Base-by-base conservation (phyloP, 106 monocot species). In the Posidonia australis region DNA sequence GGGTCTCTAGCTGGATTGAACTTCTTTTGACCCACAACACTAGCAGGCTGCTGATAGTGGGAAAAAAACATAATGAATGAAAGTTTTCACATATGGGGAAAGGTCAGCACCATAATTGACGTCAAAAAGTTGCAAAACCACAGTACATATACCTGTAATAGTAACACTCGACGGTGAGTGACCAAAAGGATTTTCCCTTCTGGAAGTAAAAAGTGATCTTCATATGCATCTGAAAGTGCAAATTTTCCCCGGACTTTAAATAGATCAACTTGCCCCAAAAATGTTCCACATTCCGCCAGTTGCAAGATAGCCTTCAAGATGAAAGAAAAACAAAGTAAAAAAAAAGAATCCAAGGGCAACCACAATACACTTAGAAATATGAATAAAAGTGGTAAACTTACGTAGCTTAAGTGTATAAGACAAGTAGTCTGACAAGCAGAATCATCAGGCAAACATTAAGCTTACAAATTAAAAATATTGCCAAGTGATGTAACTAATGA, bases 241-340 rank as follows among this genome's bases (percentile, higher is more conserved):
- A 98, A 90, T 51, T 98, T 98, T 46, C 96, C 90, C 51, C 96
- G 60, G 11, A 98, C 84, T 81, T 91, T 98, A 55, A 90, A 98
- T 19, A 98, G 84, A 79, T 98, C 98, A 73, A 90, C 87, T 85
- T 98, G 98, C 44, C 87, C 84, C 55, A 98, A 69, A 67, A 98
- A 98, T 42, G 91, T 44, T 73, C 85, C 87, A 81, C 76, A 98
- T 76, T 98, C 98, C 63, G 96, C 96, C 6, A 90, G 70, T 63
- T 98, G 96, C 25, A 98, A 64, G 52, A 98, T 91, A 74, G 72
- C 90, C 96, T 98, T 18, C 74, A 63, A 36, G 36, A 84, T 19
- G 66, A 49, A 23, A 42, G 16, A 58, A 64, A 20, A 41, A 27
- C 1, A 31, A 2, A 20, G 4, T 22, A 0, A 54, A 36, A 36